Evolutionary conservation across 192 early-diverging fungal genomes (phyloP).

Genomic region (Coemansia reversa): DNA sequence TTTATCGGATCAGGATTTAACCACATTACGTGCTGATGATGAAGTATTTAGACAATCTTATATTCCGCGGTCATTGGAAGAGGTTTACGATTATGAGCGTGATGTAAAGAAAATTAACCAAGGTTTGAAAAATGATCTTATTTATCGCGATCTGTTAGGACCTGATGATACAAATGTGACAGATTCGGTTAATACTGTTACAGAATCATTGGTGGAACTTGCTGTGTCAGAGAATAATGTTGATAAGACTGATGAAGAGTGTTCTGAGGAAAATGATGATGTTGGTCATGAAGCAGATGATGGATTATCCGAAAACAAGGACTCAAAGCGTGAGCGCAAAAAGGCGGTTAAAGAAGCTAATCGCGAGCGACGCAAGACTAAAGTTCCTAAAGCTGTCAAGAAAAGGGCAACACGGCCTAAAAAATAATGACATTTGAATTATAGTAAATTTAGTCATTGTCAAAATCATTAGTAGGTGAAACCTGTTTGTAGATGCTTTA

Average conservation of each 20-base stretch:
- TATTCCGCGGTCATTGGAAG: slow-evolving; percentile 88
- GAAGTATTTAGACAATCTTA: slow-evolving; percentile 89
- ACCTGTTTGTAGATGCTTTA: background rate
- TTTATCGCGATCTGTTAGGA: slow-evolving; percentile 58
- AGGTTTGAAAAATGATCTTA: slow-evolving; percentile 67
- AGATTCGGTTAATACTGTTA: background rate
- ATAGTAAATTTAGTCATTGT: background rate
- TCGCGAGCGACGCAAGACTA: slow-evolving; percentile 88
- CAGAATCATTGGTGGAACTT: slow-evolving; percentile 9
- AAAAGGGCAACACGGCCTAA: slow-evolving; percentile 59
- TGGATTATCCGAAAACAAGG: slow-evolving; percentile 84
- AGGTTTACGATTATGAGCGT: slow-evolving; percentile 83
- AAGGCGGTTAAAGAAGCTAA: slow-evolving; percentile 83
- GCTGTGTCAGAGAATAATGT: background rate
- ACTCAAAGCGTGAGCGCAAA: slow-evolving; percentile 88
- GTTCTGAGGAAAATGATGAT: slow-evolving; percentile 36
- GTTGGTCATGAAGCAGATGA: slow-evolving; percentile 55
- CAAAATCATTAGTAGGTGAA: background rate
- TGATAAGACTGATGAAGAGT: slow-evolving; percentile 27
- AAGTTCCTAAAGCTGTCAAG: slow-evolving; percentile 95
- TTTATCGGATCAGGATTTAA: slow-evolving; percentile 51
- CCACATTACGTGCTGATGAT: slow-evolving; percentile 69
- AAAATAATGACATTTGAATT: background rate
- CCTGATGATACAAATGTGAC: slow-evolving; percentile 23
- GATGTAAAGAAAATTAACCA: slow-evolving; percentile 74